phyloP scores from a whole-genome alignment of 495 filamentous ascomycete genomes.

The Pseudomonodictys pantanalensis region DNA sequence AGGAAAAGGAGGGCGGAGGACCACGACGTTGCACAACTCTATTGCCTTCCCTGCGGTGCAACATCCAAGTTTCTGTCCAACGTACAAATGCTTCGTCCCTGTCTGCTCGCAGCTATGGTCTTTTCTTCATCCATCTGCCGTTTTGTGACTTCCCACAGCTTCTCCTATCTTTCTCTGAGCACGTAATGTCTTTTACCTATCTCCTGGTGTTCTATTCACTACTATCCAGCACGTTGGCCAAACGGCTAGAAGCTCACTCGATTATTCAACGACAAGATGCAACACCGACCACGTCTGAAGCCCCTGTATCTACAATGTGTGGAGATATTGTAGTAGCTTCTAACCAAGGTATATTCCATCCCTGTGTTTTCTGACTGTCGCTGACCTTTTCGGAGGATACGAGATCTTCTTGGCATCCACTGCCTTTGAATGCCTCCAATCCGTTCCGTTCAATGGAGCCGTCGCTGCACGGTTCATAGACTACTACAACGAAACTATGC shows the following conservation, averaged over 20 bases:
- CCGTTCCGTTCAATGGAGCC: constrained; percentile 54
- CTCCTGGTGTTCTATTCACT: not conserved
- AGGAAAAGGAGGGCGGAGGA: too few relatives aligned
- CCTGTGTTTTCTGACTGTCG: not conserved
- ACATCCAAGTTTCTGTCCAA: too few relatives aligned
- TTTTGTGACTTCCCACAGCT: too few relatives aligned
- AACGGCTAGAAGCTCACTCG: too few relatives aligned
- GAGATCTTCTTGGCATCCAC: constrained; percentile 13
- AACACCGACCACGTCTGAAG: constrained; percentile 3
- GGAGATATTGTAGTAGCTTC: constrained; percentile 17
- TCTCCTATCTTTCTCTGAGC: not conserved
- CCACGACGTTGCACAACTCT: too few relatives aligned
- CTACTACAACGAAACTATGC: constrained; percentile 55
- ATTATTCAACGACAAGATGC: constrained; percentile 15
- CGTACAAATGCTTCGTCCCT: too few relatives aligned
- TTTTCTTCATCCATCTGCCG: too few relatives aligned
- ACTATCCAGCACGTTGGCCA: not conserved
- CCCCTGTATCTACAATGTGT: constrained; percentile 6
- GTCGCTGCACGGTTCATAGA: constrained; percentile 51
- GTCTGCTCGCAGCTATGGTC: too few relatives aligned
- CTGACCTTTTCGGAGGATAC: not conserved
- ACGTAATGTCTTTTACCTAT: not conserved
- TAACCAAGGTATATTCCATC: not conserved
- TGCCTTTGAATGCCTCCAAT: constrained; percentile 53
- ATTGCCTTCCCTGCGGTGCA: too few relatives aligned